Evolutionary conservation across 768 basidiomycete genomes (phyloP).

Genomic region (Boletus huronensis): DNA sequence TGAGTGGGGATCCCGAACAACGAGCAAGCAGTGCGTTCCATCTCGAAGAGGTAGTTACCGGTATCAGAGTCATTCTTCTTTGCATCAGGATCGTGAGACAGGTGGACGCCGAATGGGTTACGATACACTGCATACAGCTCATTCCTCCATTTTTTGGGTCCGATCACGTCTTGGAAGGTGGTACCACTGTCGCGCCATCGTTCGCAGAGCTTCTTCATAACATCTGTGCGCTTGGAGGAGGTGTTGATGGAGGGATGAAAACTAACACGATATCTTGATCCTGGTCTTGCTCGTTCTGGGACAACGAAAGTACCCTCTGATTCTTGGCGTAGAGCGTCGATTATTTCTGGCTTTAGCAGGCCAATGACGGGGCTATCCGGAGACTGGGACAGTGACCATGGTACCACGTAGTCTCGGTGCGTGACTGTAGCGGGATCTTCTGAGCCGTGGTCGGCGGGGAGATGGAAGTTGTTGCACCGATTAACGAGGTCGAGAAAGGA

Average conservation of each 20-base stretch:
- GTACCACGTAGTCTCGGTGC: constrained; percentile 46
- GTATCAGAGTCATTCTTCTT: constrained; percentile 31
- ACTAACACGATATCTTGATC: constrained; percentile 35
- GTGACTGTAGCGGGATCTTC: constrained; percentile 24
- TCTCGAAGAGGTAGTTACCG: constrained; percentile 73
- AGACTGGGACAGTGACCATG: constrained; percentile 53
- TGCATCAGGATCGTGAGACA: constrained; percentile 34
- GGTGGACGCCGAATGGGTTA: constrained; percentile 56
- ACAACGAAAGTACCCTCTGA: constrained; percentile 42
- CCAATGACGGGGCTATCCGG: constrained; percentile 55
- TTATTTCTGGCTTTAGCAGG: constrained; percentile 53
- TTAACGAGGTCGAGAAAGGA: constrained; percentile 64
- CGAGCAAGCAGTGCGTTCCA: constrained; percentile 87
- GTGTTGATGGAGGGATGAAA: constrained; percentile 53
- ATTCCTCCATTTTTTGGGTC: constrained; percentile 76
- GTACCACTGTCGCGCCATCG: constrained; percentile 65
- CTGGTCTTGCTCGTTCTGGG: constrained; percentile 27
- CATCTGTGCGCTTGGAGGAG: constrained; percentile 54
- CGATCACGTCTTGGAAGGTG: constrained; percentile 61
- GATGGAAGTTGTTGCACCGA: constrained; percentile 67
- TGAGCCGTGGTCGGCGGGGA: constrained; percentile 28
- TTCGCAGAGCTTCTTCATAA: constrained; percentile 65
- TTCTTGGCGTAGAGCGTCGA: constrained; percentile 53
- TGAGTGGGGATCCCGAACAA: constrained; percentile 90
- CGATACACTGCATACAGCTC: constrained; percentile 81